A percentile compares a stretch with the other conserved stretches of the same genome.
Conservation (phyloP, 805 yeast genomes). For the Yarrowia porcina region DNA sequence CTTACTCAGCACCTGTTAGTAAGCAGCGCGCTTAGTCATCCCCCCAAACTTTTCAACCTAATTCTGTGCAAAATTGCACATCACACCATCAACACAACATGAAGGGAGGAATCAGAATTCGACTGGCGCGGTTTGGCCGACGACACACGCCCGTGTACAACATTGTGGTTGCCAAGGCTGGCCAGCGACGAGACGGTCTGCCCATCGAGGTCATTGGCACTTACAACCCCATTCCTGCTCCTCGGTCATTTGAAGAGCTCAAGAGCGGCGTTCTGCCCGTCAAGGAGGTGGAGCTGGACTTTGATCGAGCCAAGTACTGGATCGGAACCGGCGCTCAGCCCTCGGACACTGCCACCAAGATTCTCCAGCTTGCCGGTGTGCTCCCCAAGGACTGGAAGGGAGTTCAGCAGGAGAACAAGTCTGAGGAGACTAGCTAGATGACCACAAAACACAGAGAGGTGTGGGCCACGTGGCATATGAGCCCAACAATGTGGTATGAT, state of each 20-base stretch:
- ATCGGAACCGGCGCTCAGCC: conserved; percentile 97
- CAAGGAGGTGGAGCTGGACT: conserved; percentile 81
- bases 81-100: conserved; percentile 28
- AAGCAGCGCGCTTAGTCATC: no score
- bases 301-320: conserved; percentile 91
- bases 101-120: conserved; percentile 77
- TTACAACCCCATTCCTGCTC: conserved; percentile 77
- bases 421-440: no score
- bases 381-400: conserved; percentile 46
- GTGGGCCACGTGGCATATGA: no score
- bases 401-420: conserved; percentile 30
- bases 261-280: conserved; percentile 55
- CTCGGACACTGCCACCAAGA: conserved; percentile 69
- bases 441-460: no score
- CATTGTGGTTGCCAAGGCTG: conserved; percentile 78
- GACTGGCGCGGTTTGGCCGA: conserved; percentile 92
- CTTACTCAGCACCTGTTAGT: no score
- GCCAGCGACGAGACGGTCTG: conserved; percentile 58
- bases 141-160: conserved; percentile 83
- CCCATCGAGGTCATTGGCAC: conserved; percentile 97
- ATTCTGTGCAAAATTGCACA: not conserved
- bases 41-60: not conserved
- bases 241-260: conserved; percentile 59
- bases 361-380: conserved; percentile 68
- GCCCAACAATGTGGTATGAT: no score